Evolutionary conservation across 2,329 filamentous ascomycete species (phyloP).

Genomic region (Knoxdaviesia proteae): DNA sequence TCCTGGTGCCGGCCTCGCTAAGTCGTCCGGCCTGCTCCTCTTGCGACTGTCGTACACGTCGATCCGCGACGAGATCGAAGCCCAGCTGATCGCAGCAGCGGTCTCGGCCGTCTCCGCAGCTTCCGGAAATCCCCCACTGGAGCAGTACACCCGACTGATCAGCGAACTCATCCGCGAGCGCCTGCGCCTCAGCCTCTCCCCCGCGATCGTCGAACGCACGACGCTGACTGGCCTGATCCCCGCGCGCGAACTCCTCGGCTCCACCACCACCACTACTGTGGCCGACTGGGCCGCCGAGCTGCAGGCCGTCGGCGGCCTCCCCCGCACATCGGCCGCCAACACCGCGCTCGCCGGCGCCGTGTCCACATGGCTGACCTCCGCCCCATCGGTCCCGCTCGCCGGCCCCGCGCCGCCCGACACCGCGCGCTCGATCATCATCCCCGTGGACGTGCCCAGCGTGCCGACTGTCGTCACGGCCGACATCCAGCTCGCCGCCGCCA

Average conservation of each 20-base stretch:
- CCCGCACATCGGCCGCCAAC: not conserved
- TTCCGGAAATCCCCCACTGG: conserved; percentile 15
- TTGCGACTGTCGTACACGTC: conserved; percentile 57
- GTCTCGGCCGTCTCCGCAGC: conserved; percentile 12
- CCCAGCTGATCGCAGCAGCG: conserved; percentile 23
- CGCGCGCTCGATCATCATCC: conserved; percentile 44
- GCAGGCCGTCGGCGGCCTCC: not conserved
- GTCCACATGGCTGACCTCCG: conserved; percentile 14
- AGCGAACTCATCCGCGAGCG: conserved; percentile 21
- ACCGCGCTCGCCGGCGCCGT: conserved; percentile 13
- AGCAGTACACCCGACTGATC: conserved; percentile 25
- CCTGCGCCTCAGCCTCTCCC: conserved; percentile 20
- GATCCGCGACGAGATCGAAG: conserved; percentile 51
- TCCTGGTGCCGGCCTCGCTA: conserved; percentile 4
- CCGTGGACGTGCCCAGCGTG: conserved; percentile 72
- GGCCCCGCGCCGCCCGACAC: conserved; percentile 15
- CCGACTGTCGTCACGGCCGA: conserved; percentile 66
- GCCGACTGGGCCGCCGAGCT: conserved; percentile 4
- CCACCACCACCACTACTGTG: conserved; percentile 7
- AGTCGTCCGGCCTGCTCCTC: no score
- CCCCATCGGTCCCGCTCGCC: conserved; percentile 7
- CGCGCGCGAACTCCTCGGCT: no score
- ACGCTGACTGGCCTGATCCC: conserved; percentile 22
- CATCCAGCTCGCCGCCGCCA: conserved; percentile 26
- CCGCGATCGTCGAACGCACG: conserved; percentile 32